phyloP scores from a whole-genome alignment of 306 rosid genomes.

The Comarum palustre region DNA sequence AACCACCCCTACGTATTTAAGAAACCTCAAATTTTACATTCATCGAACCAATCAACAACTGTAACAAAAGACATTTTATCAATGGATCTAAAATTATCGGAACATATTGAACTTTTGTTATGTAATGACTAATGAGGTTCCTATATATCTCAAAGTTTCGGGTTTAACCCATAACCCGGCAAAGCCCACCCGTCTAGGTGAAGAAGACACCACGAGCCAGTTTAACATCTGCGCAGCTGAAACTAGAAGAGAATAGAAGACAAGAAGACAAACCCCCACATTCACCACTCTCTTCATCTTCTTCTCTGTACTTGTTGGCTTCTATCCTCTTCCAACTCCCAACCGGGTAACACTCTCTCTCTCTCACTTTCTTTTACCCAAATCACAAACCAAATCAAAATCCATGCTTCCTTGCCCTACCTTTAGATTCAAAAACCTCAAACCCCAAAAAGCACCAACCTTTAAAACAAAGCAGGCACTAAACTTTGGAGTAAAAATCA shows the following conservation, averaged over 20 bases:
- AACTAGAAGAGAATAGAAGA: neutral
- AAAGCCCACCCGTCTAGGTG: neutral
- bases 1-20: too few species aligned
- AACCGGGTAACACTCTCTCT: neutral
- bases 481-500: neutral
- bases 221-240: neutral
- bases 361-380: neutral
- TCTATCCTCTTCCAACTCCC: neutral
- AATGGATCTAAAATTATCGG: too few species aligned
- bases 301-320: constrained; percentile 1
- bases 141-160: neutral
- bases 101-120: too few species aligned
- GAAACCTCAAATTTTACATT: too few species aligned
- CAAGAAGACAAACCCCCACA: neutral
- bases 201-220: neutral
- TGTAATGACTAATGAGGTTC: too few species aligned
- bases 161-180: neutral
- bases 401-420: neutral
- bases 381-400: neutral
- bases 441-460: neutral
- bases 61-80: too few species aligned
- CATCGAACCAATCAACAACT: too few species aligned
- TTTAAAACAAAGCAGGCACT: neutral
- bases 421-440: neutral
- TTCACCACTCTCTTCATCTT: neutral